Evolutionary conservation across 2,329 filamentous ascomycete genomes (phyloP), one percentile per base, ranked within the genome.

Genomic region (Pseudocercospora fijiensis): DNA sequence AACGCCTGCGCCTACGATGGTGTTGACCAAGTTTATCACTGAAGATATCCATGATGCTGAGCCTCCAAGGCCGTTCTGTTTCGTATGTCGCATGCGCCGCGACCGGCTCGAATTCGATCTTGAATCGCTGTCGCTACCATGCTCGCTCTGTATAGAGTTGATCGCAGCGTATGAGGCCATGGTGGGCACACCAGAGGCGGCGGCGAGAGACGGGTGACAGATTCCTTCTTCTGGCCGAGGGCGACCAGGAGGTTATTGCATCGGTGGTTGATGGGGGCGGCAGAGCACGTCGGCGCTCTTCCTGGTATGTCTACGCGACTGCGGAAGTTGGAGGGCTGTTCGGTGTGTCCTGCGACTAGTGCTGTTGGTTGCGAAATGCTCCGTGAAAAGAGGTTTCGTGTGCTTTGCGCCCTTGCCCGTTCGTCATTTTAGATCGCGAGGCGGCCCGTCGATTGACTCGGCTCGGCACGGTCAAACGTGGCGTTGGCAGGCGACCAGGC

Each of bases 21-120:
- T 99, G 78, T 99, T 99, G 68, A 98, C 84, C 68, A 99, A 83
- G 77, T 99, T 99, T 79, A 98, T 90, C 69, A 95, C 90, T 76
- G 93, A 96, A 80, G 92, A 96, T 60, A 89, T 78, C 87, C 91
- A 96, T 71, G 91, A 90, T 71, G 95, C 95, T 74, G 93, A 86
- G 60, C 95, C 93, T 65, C 78, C 78, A 47, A 79, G 75, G 57
- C 89, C 89, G 62, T 83, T 85, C 77, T 90, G 87, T 79, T 92
- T 92, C 72, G 89, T 88, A 74, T 87, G 80, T 26, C 78, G 82
- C 70, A 83, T 80, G 76, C 87, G 85, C 74, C 78, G 77, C 20
- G 58, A 85, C 63, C 64, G 73, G 58, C 78, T 75, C 60, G 79
- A 78, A 22, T 75, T 75, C 8, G 75, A 77, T 71, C 80, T 77